A percentile compares a stretch with the other conserved stretches of the same genome.
Conservation (phyloP, 202 grass and related monocot genomes). For the Carex arenaria region DNA sequence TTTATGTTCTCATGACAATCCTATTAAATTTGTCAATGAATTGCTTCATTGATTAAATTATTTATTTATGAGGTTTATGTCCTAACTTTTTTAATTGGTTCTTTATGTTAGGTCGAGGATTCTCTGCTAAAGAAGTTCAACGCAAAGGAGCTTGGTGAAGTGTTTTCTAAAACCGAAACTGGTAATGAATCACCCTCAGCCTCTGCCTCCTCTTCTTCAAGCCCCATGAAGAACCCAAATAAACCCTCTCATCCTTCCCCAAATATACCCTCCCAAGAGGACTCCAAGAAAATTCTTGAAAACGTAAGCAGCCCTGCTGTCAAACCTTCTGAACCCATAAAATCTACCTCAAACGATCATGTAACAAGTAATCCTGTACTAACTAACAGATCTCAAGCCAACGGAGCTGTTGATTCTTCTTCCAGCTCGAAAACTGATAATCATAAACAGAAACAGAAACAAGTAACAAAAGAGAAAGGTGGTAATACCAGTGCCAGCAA, state of each 20-base stretch:
- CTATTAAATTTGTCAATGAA: background rate
- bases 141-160: constrained; percentile 30
- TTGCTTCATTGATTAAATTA: background rate
- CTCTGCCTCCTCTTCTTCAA: constrained; percentile 32
- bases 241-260: background rate
- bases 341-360: background rate
- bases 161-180: constrained; percentile 8
- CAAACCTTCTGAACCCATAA: constrained; percentile 23
- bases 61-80: background rate
- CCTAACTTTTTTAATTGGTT: background rate
- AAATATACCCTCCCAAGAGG: background rate
- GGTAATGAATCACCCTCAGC: constrained; percentile 9
- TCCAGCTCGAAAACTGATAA: constrained; percentile 18
- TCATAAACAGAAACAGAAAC: constrained; percentile 23
- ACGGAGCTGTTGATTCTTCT: constrained; percentile 11
- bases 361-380: background rate
- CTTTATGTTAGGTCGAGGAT: constrained; percentile 34
- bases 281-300: constrained; percentile 12
- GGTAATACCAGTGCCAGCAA: background rate
- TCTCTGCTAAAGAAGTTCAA: constrained; percentile 31
- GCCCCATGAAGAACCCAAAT: constrained; percentile 28
- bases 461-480: background rate
- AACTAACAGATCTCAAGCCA: constrained; percentile 16
- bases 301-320: background rate
- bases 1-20: background rate